Evolutionary conservation across 768 basidiomycete species (phyloP), one percentile per base, ranked within the genome.

Genomic region (Boletus sp.): DNA sequence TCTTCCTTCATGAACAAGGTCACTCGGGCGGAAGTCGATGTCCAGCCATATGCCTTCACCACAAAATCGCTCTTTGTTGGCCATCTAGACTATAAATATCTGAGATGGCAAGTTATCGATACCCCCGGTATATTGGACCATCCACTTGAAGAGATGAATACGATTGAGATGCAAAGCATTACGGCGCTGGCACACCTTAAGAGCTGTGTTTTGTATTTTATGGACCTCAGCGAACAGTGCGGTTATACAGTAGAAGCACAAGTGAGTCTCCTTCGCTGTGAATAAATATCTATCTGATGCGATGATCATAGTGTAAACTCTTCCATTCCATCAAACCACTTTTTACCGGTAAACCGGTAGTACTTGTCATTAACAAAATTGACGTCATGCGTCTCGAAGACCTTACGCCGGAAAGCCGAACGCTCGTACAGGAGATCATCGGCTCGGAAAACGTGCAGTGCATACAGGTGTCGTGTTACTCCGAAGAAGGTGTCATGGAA

Each of bases 1-100:
- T 97, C 94, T 14, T 96, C 93, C 23, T 99, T 99, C 74, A 94
- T 99, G 65, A 99, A 99, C 85, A 98, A 98, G 74, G 93, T 99
- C 68, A 98, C 97, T 21, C 88, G 97, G 47, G 97, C 96, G 48
- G 97, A 99, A 68, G 97, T 99, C 64, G 97, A 99, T 70, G 97
- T 99, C 30, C 96, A 99, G 72, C 96, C 96, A 35, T 99, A 98
- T 68, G 97, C 97, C 1, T 99, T 99, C 78, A 99, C 97, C 43
- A 99, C 97, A 30, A 98, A 98, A 74, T 94, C 92, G 0, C 88
- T 99, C 49, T 98, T 98, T 69, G 91, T 99, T 64, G 97, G 97
- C 1, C 97, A 99, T 74, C 80, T 98, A 69, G 97, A 99, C 73
- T 98, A 99, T 79, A 96, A 94, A 68, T 99, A 99, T 76, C 81